phyloP scores from a whole-genome alignment of 768 basidiomycete genomes.

The Suillus weaverae region DNA sequence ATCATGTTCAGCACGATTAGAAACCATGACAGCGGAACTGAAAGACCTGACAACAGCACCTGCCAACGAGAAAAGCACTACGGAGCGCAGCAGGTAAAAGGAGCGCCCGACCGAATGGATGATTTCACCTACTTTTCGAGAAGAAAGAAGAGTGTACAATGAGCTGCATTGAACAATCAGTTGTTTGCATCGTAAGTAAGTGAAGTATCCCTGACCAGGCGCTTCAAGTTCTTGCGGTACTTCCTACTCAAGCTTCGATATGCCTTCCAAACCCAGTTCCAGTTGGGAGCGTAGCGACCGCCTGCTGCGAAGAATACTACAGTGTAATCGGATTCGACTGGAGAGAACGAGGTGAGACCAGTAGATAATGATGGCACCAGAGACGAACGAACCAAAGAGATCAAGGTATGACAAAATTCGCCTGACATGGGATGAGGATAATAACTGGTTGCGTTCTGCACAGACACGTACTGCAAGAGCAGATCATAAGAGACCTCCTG shows the following conservation, averaged over 20 bases:
- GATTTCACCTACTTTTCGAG: slow-evolving; percentile 65
- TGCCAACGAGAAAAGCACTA: slow-evolving; percentile 87
- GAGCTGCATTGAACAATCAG: slow-evolving; percentile 45
- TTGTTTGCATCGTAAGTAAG: slow-evolving; percentile 10
- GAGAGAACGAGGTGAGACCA: slow-evolving; percentile 7
- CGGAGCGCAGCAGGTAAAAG: slow-evolving; percentile 15
- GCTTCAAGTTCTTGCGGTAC: slow-evolving; percentile 87
- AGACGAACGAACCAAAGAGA: slow-evolving; percentile 69
- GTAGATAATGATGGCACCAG: not conserved
- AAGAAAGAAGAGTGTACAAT: slow-evolving; percentile 89
- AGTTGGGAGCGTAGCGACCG: slow-evolving; percentile 67
- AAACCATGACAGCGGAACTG: not conserved
- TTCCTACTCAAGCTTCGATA: slow-evolving; percentile 79
- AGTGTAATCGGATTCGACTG: slow-evolving; percentile 88
- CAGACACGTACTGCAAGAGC: slow-evolving; percentile 60
- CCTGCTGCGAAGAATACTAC: slow-evolving; percentile 88
- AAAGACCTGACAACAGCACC: slow-evolving; percentile 83
- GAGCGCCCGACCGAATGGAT: not conserved
- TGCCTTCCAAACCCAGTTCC: slow-evolving; percentile 93
- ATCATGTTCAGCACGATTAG: not conserved
- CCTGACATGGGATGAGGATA: slow-evolving; percentile 36
- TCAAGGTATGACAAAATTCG: slow-evolving; percentile 78
- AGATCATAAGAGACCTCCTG: slow-evolving; percentile 74
- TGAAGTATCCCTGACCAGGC: slow-evolving; percentile 51
- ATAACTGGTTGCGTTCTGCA: slow-evolving; percentile 9